Percentiles rank a stretch among this genome's conserved stretches.
Conservation (phyloP, 495 filamentous ascomycete species). For the Astrothelium macrocarpum region DNA sequence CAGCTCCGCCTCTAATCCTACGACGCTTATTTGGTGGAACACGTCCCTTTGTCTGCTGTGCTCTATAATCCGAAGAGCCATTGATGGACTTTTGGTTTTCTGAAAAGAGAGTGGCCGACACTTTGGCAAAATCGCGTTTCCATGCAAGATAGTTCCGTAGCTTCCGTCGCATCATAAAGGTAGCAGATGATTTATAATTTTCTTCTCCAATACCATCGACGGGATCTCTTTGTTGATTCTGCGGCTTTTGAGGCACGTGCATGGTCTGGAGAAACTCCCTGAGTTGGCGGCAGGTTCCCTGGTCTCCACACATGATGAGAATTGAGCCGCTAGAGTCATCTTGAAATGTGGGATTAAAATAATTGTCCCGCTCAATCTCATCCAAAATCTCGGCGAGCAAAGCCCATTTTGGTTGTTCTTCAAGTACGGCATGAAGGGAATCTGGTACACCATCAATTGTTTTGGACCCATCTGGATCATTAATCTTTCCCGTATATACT, state of each 20-base stretch:
- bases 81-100: constrained; percentile 74
- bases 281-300: constrained; percentile 78
- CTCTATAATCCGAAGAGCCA: constrained; percentile 44
- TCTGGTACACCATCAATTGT: constrained; percentile 42
- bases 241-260: constrained; percentile 61
- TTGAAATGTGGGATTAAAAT: constrained; percentile 62
- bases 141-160: constrained; percentile 84
- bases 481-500: constrained; percentile 69
- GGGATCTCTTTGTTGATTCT: constrained; percentile 29
- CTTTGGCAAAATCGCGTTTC: constrained; percentile 82
- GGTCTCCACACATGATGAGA: constrained; percentile 89
- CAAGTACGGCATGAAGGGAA: constrained; percentile 75
- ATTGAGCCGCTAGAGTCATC: constrained; percentile 87
- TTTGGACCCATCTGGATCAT: constrained; percentile 26
- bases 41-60: constrained; percentile 43
- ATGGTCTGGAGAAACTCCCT: constrained; percentile 86
- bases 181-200: constrained; percentile 57
- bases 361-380: constrained; percentile 87
- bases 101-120: constrained; percentile 60
- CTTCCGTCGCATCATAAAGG: constrained; percentile 79
- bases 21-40: constrained; percentile 81
- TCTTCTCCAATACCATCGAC: constrained; percentile 15
- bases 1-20: constrained; percentile 73
- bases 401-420: constrained; percentile 92
- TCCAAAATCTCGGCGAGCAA: constrained; percentile 76